A percentile compares a stretch with the other conserved stretches of the same genome.
Evolutionary conservation across 345 rosid species (phyloP).

Genomic region (Brassica napus): Da-Ae NC_063436.1:14716001-14716500

Average conservation of each 20-base stretch:
- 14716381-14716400: conserved; percentile 49
- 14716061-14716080: neutral
- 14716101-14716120: neutral
- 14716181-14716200: conserved; percentile 82
- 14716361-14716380: conserved; percentile 50
- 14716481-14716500: conserved; percentile 66
- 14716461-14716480: conserved; percentile 40
- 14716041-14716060: conserved; percentile 85
- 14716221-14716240: conserved; percentile 36
- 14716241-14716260: conserved; percentile 52
- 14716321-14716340: conserved; percentile 67
- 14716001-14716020: conserved; percentile 98
- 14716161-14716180: conserved; percentile 60
- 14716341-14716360: conserved; percentile 63
- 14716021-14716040: conserved; percentile 96
- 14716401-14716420: conserved; percentile 42
- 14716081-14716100: neutral
- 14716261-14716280: conserved; percentile 53
- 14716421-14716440: conserved; percentile 6
- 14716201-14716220: conserved; percentile 43
- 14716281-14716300: conserved; percentile 56
- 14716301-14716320: conserved; percentile 46
- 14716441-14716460: conserved; percentile 1
- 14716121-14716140: neutral
- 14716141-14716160: conserved; percentile 3